Percentiles rank a stretch among this genome's conserved stretches.
Conservation (phyloP, 1,284 basidiomycete genomes). For the Irpex sp. region DNA sequence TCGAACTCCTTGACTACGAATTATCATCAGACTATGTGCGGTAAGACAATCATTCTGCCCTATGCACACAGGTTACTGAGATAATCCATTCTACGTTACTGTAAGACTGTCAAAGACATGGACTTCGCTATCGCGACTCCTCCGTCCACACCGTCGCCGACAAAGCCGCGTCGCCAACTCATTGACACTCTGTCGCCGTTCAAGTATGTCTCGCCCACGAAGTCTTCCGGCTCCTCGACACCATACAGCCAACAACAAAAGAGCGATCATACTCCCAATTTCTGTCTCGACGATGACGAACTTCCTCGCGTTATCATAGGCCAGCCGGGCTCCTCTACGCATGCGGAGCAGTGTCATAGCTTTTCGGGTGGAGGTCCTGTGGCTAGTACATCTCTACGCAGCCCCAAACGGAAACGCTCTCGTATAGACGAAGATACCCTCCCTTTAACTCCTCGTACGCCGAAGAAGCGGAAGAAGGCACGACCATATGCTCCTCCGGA, state of each 20-base stretch:
- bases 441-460: background rate
- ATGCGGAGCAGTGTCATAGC: background rate
- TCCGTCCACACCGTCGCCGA: too few relatives aligned
- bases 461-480: background rate
- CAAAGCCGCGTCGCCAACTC: too few relatives aligned
- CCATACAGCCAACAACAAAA: background rate
- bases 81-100: too few relatives aligned
- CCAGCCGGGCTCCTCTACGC: background rate
- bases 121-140: too few relatives aligned
- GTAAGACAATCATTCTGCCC: too few relatives aligned
- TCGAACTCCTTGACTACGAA: too few relatives aligned
- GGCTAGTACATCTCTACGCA: background rate
- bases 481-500: conserved; percentile 11
- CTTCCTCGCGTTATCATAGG: background rate
- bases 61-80: too few relatives aligned
- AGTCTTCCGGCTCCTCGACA: background rate
- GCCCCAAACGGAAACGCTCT: background rate
- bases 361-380: background rate
- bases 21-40: too few relatives aligned
- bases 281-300: background rate
- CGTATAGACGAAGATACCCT: background rate
- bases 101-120: too few relatives aligned
- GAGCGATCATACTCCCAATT: background rate
- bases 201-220: background rate
- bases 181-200: background rate